Percentiles rank a stretch among this genome's conserved stretches.
These are phyloP conservation scores for Neurospora cerealis DNA, from an alignment of 495 filamentous ascomycete genomes.

Conservation along the genomic window DNA sequence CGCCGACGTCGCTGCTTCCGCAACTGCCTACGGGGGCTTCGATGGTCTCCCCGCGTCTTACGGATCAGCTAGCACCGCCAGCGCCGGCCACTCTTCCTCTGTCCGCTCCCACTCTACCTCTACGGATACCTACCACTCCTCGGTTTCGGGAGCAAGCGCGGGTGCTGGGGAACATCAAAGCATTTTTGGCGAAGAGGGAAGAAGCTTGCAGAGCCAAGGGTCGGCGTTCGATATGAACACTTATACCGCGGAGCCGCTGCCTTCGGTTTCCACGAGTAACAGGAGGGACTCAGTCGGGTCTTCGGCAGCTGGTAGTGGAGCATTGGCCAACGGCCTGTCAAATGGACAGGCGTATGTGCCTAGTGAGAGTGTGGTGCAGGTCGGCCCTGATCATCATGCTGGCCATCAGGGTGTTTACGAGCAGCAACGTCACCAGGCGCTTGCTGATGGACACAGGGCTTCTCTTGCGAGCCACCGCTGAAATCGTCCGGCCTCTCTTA, in stretches of 20 bases:
- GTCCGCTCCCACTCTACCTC: slow-evolving; percentile 7
- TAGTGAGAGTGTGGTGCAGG: slow-evolving; percentile 1
- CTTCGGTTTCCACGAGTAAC: not conserved
- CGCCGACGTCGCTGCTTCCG: slow-evolving; percentile 14
- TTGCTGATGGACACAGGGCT: not conserved
- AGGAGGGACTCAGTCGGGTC: slow-evolving; percentile 11
- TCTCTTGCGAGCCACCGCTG: not conserved
- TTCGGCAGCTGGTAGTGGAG: slow-evolving; percentile 2
- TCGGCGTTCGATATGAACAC: slow-evolving; percentile 10
- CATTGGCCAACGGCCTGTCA: slow-evolving; percentile 6
- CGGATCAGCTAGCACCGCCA: not conserved
- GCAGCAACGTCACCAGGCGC: not conserved
- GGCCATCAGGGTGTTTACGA: not conserved
- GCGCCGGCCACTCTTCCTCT: slow-evolving; percentile 2
- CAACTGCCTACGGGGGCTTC: slow-evolving; percentile 6
- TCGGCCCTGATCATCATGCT: not conserved
- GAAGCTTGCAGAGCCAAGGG: slow-evolving; percentile 13
- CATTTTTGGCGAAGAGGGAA: slow-evolving; percentile 14
- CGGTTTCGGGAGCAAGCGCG: slow-evolving; percentile 5
- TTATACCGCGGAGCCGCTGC: slow-evolving; percentile 13
- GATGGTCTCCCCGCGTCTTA: slow-evolving; percentile 7
- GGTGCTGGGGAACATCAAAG: slow-evolving; percentile 4
- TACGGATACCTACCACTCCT: slow-evolving; percentile 5
- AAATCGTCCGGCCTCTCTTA: not conserved
- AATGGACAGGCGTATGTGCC: slow-evolving; percentile 20